Base-by-base conservation (phyloP, 805 yeast species). In the Allodekkera sacchari region DNA sequence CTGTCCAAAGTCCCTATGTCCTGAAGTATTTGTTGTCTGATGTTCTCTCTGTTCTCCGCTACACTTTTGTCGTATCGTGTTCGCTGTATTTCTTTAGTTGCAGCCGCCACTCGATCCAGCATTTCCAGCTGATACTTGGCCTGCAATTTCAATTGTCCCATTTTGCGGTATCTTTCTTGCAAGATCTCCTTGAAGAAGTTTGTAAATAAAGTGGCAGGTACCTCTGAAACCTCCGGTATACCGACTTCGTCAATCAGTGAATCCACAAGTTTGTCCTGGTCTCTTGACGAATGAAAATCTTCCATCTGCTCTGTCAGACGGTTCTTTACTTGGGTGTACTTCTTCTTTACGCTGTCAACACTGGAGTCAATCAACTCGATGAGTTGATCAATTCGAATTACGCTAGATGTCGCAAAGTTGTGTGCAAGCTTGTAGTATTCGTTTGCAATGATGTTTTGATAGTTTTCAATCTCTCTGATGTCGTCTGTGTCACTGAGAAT, bases 381-480 rank as follows among this genome's bases (percentile, higher is more conserved):
- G 36, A 55, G 38, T 12, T 58, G 44, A 31, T 58, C 62, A 2
- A 58, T 48, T 24, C 61, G 44, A 1, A 46, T 19, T 3, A 55
- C 30, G 27, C 63, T 40, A 3, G 60, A 43, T 11, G 35, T 32
- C 9, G 53, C 42, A 28, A 61, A 58, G 13, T 47, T 46, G 19
- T 38, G 42, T 2, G 62, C 44, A 3, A 61, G 36, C 3, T 39
- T 36, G 23, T 48, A 50, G 42, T 59, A 61, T 32, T 58, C 59
- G 5, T 38, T 27, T 1, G 57, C 51, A 3, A 61, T 38, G 27
- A 38, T 33, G 8, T 30, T 29, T 30, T 48, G 44, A 14, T 45
- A 41, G 10, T 12, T 8, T 20, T 28, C 8, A 30, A 18, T 18
- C n/a, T 12, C 25, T 21, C 24, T 10, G 25, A 11, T 5, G 26